Evolutionary conservation across 306 rosid genomes (phyloP).

Genomic region (Quercus bicolor): DNA sequence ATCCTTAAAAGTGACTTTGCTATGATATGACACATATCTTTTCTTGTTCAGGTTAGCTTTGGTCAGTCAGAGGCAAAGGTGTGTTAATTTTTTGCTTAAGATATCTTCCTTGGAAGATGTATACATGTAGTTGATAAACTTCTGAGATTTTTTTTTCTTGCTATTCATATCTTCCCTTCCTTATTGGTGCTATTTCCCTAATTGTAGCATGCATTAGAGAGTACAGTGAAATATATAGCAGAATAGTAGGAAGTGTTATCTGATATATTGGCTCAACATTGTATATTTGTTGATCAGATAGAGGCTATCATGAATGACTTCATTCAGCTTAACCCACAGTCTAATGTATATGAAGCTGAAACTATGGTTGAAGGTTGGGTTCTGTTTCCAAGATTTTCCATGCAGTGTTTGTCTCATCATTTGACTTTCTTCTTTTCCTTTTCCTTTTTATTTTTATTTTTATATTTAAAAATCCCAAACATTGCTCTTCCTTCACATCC

Average conservation of each 20-base stretch:
- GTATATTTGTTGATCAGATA: slow-evolving; percentile 54
- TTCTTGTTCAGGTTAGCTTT: slow-evolving; percentile 77
- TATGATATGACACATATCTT: slow-evolving; percentile 15
- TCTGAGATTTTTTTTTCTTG: background rate
- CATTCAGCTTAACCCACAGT: slow-evolving; percentile 83
- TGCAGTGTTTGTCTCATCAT: slow-evolving; percentile 17
- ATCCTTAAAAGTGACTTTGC: slow-evolving; percentile 17
- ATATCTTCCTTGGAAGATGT: slow-evolving; percentile 12
- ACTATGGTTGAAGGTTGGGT: slow-evolving; percentile 94
- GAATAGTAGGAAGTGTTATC: background rate
- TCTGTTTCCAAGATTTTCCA: slow-evolving; percentile 9
- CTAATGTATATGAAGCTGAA: slow-evolving; percentile 80
- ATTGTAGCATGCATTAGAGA: slow-evolving; percentile 3
- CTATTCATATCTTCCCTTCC: background rate
- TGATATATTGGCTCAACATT: background rate
- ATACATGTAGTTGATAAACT: background rate
- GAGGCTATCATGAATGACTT: slow-evolving; percentile 95
- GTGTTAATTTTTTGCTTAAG: slow-evolving; percentile 15
- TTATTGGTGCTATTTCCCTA: slow-evolving; percentile 2
- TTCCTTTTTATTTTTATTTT: background rate
- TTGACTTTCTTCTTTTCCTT: background rate
- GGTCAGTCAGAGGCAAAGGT: slow-evolving; percentile 98
- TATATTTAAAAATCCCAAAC: background rate
- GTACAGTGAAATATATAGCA: background rate
- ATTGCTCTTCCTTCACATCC: slow-evolving; percentile 9